Percentiles rank a stretch among this genome's conserved stretches.
Evolutionary conservation across 805 yeast genomes (phyloP).

Genomic region (Saccharomycopsis fibuligera): DNA sequence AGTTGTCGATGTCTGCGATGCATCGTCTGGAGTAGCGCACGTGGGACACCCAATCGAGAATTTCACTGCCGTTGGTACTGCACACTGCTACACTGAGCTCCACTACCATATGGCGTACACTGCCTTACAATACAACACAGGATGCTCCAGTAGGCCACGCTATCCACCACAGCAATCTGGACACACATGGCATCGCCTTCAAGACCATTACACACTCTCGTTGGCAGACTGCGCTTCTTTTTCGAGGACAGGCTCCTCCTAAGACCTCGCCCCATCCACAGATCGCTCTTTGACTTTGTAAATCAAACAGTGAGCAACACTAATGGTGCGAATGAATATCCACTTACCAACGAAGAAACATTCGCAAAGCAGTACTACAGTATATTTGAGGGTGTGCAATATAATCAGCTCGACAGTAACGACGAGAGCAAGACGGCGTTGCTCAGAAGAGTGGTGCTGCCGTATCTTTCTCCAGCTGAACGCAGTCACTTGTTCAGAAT

Average conservation of each 20-base stretch:
- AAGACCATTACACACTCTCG: background rate
- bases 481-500: background rate
- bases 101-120: no score
- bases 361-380: background rate
- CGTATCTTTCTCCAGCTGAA: background rate
- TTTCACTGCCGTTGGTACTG: no score
- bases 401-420: background rate
- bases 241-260: constrained; percentile 1
- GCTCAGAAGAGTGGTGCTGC: background rate
- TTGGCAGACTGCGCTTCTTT: background rate
- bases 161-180: no score
- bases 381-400: background rate
- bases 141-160: background rate
- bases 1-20: background rate
- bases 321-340: background rate
- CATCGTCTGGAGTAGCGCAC: background rate
- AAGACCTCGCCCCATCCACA: background rate
- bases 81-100: no score
- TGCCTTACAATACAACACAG: background rate
- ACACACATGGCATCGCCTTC: no score
- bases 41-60: background rate
- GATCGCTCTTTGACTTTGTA: background rate
- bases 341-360: background rate
- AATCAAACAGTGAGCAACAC: background rate
- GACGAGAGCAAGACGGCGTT: background rate